Conservation (phyloP, 805 yeast genomes). For the Saccharomyces paradoxus region DNA sequence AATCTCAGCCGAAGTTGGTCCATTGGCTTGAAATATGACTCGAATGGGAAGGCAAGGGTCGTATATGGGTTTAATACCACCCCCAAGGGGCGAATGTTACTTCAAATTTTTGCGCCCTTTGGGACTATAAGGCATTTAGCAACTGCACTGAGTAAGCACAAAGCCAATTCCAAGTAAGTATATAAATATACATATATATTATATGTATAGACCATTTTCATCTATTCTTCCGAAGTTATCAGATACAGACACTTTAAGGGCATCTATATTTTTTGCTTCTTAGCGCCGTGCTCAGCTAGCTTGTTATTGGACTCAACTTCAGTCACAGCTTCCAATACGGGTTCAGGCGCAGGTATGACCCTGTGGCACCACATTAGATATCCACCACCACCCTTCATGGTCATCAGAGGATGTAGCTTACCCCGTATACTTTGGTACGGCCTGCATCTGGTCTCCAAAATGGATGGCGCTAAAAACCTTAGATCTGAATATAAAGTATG, state of each 20-base stretch:
- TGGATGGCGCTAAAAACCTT: constrained; percentile 72
- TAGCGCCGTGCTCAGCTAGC: background rate
- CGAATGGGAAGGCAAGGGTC: constrained; percentile 46
- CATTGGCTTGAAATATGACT: constrained; percentile 42
- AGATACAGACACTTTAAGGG: background rate
- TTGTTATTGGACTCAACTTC: background rate
- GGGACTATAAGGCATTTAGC: constrained; percentile 6
- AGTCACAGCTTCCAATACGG: constrained; percentile 1
- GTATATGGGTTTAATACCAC: constrained; percentile 50
- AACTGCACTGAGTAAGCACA: background rate
- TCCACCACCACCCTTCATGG: constrained; percentile 89
- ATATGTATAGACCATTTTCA: no score
- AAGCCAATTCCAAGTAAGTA: background rate
- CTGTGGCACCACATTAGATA: constrained; percentile 69
- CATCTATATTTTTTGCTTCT: background rate
- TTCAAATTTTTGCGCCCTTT: constrained; percentile 6
- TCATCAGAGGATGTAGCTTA: constrained; percentile 90
- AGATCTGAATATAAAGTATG: constrained; percentile 63
- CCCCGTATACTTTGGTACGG: constrained; percentile 91
- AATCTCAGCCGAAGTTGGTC: constrained; percentile 37
- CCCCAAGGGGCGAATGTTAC: constrained; percentile 10
- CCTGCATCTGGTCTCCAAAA: constrained; percentile 74
- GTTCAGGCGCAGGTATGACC: constrained; percentile 50
- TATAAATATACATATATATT: background rate
- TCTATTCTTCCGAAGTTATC: background rate